phyloP scores from a whole-genome alignment of 2,329 filamentous ascomycete genomes.

The Colletotrichum neosansevieriae region DNA sequence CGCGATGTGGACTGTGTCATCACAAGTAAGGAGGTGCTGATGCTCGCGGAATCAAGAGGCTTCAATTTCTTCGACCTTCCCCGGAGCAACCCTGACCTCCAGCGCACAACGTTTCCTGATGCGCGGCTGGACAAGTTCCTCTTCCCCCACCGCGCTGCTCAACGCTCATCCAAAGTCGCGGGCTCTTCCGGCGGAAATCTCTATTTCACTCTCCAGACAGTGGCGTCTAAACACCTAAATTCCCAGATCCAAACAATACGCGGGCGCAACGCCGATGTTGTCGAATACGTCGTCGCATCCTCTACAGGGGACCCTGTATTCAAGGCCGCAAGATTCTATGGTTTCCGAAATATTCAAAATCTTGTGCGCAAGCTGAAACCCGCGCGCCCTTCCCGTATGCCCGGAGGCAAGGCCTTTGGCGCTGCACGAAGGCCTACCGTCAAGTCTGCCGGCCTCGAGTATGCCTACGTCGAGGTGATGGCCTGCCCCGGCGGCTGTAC shows the following conservation, averaged over 20 bases:
- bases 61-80: constrained; percentile 79
- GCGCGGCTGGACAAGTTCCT: constrained; percentile 77
- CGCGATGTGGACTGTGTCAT: constrained; percentile 98
- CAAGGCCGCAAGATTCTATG: constrained; percentile 91
- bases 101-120: constrained; percentile 77
- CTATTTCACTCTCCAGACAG: constrained; percentile 82
- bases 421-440: constrained; percentile 65
- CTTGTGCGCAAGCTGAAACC: constrained; percentile 93
- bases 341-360: constrained; percentile 98
- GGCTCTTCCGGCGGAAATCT: constrained; percentile 92
- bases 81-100: constrained; percentile 67
- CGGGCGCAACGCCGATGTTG: constrained; percentile 90
- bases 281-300: constrained; percentile 81
- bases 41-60: constrained; percentile 84
- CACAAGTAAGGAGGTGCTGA: constrained; percentile 93
- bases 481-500: constrained; percentile 99
- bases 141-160: constrained; percentile 67
- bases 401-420: constrained; percentile 75
- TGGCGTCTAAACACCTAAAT: constrained; percentile 77
- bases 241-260: constrained; percentile 77
- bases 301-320: constrained; percentile 71
- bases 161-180: constrained; percentile 64
- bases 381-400: constrained; percentile 80
- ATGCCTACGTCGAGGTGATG: constrained; percentile 98
- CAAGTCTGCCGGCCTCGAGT: constrained; percentile 70